A percentile compares a stretch with the other conserved stretches of the same genome.
Evolutionary conservation across 2,329 filamentous ascomycete genomes (phyloP).

Genomic region (Aspergillus glaucus): DNA sequence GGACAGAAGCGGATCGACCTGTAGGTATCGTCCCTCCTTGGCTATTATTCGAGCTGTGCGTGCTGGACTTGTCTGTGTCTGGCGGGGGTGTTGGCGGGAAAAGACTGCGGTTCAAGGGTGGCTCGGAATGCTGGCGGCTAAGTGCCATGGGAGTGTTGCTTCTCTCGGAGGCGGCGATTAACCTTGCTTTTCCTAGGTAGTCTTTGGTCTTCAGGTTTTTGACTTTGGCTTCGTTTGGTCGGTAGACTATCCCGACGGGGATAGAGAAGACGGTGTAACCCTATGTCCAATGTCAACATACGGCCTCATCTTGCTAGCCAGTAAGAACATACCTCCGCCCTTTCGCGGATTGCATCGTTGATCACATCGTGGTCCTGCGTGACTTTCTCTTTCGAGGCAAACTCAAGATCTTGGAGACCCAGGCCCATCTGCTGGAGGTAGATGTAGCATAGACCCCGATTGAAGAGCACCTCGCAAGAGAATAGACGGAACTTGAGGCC

Average conservation of each 20-base stretch:
- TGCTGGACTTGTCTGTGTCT: conserved; percentile 63
- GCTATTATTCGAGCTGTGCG: conserved; percentile 18
- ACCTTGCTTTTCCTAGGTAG: conserved; percentile 89
- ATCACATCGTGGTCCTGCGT: conserved; percentile 97
- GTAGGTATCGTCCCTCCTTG: conserved; percentile 23
- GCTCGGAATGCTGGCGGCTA: conserved; percentile 24
- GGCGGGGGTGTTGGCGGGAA: conserved; percentile 99
- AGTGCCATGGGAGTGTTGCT: conserved; percentile 63
- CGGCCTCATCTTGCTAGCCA: neutral
- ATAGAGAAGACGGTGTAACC: conserved; percentile 99
- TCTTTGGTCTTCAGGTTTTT: conserved; percentile 97
- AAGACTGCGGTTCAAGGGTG: conserved; percentile 68
- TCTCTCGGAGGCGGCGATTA: conserved; percentile 81
- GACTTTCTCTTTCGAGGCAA: conserved; percentile 90
- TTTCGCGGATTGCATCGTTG: conserved; percentile 88
- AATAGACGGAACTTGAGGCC: conserved; percentile 94
- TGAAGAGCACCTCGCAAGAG: conserved; percentile 96
- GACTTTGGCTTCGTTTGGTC: conserved; percentile 95
- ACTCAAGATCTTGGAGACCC: conserved; percentile 84
- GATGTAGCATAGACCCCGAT: conserved; percentile 93
- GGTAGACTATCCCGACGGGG: conserved; percentile 88
- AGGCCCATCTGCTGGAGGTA: conserved; percentile 88
- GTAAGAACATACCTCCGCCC: conserved; percentile 64
- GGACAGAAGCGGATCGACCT: conserved; percentile 45
- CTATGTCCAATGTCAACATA: conserved; percentile 37